A percentile compares a stretch with the other conserved stretches of the same genome.
Evolutionary conservation across 768 basidiomycete species (phyloP).

Genomic region (Suillus discolor): DNA sequence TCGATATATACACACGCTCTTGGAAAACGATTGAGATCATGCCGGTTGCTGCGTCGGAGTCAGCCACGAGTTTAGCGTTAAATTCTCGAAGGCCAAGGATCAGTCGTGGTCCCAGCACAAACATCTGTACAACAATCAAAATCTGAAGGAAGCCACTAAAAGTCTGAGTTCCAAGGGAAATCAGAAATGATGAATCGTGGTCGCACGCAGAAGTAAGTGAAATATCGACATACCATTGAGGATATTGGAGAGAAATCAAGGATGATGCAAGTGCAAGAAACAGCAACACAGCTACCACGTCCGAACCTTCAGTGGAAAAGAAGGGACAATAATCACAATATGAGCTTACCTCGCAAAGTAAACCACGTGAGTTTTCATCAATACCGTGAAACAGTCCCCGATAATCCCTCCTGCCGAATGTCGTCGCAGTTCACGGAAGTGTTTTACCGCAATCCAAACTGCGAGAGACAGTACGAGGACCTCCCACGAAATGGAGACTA

Average conservation of each 20-base stretch:
- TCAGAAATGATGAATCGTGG: not conserved
- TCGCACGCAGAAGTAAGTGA: not conserved
- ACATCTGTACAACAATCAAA: not conserved
- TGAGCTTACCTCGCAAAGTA: not conserved
- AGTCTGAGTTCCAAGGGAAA: not conserved
- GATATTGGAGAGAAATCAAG: not conserved
- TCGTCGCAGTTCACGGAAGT: not conserved
- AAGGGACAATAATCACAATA: not conserved
- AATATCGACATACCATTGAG: not conserved
- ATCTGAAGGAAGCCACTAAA: accelerated
- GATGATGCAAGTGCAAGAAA: not conserved
- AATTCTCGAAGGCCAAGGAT: too few relatives aligned
- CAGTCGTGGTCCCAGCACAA: too few relatives aligned
- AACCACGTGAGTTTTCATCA: not conserved
- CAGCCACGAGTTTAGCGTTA: too few relatives aligned
- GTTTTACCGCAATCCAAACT: not conserved
- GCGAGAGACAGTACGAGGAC: not conserved
- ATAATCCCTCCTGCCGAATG: not conserved
- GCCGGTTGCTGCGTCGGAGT: too few relatives aligned
- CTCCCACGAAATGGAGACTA: not conserved
- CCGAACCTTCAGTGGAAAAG: not conserved
- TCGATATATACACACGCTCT: too few relatives aligned
- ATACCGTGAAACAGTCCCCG: not conserved
- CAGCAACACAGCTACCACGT: not conserved
- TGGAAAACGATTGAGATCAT: too few relatives aligned